Evolutionary conservation across 257 asterid genomes (phyloP), one percentile per base, ranked within the genome.

Genomic region (Solanum lignicaule): DNA sequence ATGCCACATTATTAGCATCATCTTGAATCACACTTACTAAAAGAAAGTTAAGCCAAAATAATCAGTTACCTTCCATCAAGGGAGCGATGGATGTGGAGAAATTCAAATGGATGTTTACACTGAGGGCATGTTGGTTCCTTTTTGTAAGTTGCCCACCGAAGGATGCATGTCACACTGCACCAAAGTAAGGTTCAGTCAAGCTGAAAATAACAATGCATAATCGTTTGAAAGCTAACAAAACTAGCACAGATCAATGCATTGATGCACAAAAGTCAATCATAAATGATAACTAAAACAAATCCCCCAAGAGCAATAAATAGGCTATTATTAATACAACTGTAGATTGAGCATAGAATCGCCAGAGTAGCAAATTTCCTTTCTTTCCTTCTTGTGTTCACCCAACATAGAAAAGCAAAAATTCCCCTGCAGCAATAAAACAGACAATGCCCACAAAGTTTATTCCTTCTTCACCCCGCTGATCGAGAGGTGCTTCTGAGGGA

Each of bases 131-230:
- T 93, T 20, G 96, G 93, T 78, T 95, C 94, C 69, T 91, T 93
- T 88, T 97, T 95, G 96, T 91, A 93, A 14, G 98, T 89, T 73
- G 98, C 98, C 98, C 99, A 97, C 13, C 95, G 94, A 87, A 97
- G 92, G 90, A 95, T 97, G 92, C 98, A 97, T 32, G 89, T 94
- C 92, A 95, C 97, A 43, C 98, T 97, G 93, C 33, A 91, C 55
- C 65, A 55, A 55, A 55, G 65, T 55, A 55, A 55, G 60, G 83
- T 76, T 39, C 35, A 3, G 33, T n/a, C 60, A 12, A 76, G 33
- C 83, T 75, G 33, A 23, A 33, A 36, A 36, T 1, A 75, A 46
- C 32, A 21, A 74, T 2, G 23, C 58, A 75, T 38, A 23, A 38
- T 20, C 9, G 0, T 75, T 75, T 1, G 6, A 75, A 15, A 48